phyloP scores from a whole-genome alignment of 1,284 basidiomycete species.

The Vanrija sp. region DNA sequence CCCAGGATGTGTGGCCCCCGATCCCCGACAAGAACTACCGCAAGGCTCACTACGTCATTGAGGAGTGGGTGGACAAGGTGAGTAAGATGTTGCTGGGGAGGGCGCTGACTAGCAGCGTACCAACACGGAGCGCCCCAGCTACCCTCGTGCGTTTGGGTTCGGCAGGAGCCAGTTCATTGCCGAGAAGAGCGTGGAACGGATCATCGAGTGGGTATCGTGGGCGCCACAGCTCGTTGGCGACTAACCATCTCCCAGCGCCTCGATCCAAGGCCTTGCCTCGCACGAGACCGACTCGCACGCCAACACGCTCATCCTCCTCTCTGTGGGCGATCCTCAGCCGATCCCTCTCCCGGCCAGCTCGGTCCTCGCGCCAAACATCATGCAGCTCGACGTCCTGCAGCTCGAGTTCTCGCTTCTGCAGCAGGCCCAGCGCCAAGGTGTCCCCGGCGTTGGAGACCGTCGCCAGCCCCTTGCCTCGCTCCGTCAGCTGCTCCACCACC shows the following conservation, averaged over 20 bases:
- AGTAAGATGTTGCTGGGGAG: slow-evolving; percentile 8
- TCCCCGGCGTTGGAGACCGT: slow-evolving; percentile 36
- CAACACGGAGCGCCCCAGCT: slow-evolving; percentile 39
- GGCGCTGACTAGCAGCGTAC: slow-evolving; percentile 26
- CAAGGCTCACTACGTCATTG: slow-evolving; percentile 73
- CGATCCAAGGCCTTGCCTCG: slow-evolving; percentile 65
- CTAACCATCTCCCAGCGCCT: slow-evolving; percentile 49
- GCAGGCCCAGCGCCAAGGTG: slow-evolving; percentile 34
- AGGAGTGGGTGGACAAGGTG: slow-evolving; percentile 76
- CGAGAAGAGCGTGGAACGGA: slow-evolving; percentile 63
- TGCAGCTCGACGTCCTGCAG: slow-evolving; percentile 61
- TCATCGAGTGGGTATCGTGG: slow-evolving; percentile 56
- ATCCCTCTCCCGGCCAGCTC: slow-evolving; percentile 29
- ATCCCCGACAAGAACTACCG: slow-evolving; percentile 72
- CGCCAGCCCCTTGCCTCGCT: slow-evolving; percentile 35
- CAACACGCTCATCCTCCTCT: slow-evolving; percentile 72
- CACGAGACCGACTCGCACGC: slow-evolving; percentile 70
- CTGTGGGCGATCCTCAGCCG: slow-evolving; percentile 55
- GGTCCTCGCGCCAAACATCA: slow-evolving; percentile 65
- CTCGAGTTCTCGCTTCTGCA: slow-evolving; percentile 40
- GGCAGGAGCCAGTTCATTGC: slow-evolving; percentile 69
- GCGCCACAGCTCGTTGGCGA: background rate
- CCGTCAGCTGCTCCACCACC: slow-evolving; percentile 34
- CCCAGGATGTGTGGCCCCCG: slow-evolving; percentile 73
- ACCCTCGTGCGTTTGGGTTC: slow-evolving; percentile 52